These are phyloP conservation scores for Ogataea minuta DNA, from an alignment of 805 yeast species.

Conservation along the genomic window DNA sequence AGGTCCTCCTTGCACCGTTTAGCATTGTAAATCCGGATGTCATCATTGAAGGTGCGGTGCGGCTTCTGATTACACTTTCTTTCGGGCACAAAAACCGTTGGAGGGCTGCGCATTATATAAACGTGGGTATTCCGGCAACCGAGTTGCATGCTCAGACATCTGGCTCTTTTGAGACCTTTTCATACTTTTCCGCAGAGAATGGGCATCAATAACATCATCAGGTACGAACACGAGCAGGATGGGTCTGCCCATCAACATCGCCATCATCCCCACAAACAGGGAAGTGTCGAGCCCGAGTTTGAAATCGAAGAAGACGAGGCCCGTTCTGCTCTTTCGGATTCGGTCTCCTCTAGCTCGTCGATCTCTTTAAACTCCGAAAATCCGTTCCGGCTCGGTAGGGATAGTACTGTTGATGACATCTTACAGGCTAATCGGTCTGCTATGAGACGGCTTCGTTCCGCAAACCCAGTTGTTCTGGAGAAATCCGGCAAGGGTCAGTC, in stretches of 20 bases:
- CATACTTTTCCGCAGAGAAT: conserved; percentile 15
- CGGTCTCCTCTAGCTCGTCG: conserved; percentile 11
- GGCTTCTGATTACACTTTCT: not conserved
- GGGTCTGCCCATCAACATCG: conserved; percentile 8
- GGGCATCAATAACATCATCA: conserved; percentile 27
- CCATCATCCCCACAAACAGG: conserved; percentile 9
- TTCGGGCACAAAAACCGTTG: not conserved
- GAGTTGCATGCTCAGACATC: conserved; percentile 4
- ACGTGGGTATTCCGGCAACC: not conserved
- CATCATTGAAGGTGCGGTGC: conserved; percentile 10
- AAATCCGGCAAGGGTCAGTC: conserved; percentile 76
- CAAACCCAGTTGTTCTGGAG: conserved; percentile 58
- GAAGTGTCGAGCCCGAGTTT: not conserved
- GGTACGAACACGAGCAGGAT: conserved; percentile 27
- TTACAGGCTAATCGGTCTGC: conserved; percentile 45
- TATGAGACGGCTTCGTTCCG: conserved; percentile 45
- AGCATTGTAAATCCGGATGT: conserved; percentile 2
- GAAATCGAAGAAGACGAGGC: conserved; percentile 1
- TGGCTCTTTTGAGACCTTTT: conserved; percentile 1
- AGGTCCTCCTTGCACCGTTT: conserved; percentile 1
- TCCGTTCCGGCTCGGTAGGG: conserved; percentile 46
- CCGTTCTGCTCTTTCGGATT: conserved; percentile 4
- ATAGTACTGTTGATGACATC: conserved; percentile 48
- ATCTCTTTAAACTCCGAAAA: conserved; percentile 12
- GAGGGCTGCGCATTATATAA: conserved; percentile 1